Evolutionary conservation across 78 protist genomes (phyloP).

Genomic region (Emiliania huxleyi): DNA sequence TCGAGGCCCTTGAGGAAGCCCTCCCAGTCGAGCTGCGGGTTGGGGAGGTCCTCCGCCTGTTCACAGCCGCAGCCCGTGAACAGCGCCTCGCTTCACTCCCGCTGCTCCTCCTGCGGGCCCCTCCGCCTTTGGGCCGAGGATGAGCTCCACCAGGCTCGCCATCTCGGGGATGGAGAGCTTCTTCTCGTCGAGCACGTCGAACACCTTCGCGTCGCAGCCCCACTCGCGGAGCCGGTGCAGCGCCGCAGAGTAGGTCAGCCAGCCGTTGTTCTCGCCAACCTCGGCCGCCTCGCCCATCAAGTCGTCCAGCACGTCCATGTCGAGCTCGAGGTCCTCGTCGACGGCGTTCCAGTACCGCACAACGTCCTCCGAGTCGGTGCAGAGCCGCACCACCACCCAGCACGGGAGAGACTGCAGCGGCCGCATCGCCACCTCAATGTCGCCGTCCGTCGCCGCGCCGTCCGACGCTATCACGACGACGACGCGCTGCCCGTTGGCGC

Average conservation of each 20-base stretch:
- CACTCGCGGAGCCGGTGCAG: constrained; percentile 1
- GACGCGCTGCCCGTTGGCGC: neutral
- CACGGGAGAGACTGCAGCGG: neutral
- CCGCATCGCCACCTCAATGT: neutral
- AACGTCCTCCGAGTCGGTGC: neutral
- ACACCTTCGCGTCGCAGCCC: neutral
- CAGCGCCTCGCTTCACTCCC: too few relatives aligned
- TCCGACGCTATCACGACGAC: neutral
- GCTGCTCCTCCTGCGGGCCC: too few relatives aligned
- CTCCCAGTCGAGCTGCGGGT: constrained; percentile 9
- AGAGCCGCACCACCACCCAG: neutral
- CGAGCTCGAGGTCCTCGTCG: neutral
- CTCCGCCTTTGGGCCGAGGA: too few relatives aligned
- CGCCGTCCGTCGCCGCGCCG: neutral
- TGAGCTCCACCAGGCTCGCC: neutral
- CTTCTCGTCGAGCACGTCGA: neutral
- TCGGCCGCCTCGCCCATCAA: neutral
- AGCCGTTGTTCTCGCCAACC: neutral
- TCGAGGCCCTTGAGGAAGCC: too few relatives aligned
- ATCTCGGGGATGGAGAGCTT: neutral
- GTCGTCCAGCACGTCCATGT: neutral
- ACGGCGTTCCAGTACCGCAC: neutral
- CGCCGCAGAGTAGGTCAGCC: neutral
- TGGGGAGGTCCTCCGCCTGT: too few relatives aligned
- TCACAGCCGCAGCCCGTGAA: too few relatives aligned